phyloP scores from a whole-genome alignment of 352 stramenopile genomes.

The Phytopythium oedochilum region DNA sequence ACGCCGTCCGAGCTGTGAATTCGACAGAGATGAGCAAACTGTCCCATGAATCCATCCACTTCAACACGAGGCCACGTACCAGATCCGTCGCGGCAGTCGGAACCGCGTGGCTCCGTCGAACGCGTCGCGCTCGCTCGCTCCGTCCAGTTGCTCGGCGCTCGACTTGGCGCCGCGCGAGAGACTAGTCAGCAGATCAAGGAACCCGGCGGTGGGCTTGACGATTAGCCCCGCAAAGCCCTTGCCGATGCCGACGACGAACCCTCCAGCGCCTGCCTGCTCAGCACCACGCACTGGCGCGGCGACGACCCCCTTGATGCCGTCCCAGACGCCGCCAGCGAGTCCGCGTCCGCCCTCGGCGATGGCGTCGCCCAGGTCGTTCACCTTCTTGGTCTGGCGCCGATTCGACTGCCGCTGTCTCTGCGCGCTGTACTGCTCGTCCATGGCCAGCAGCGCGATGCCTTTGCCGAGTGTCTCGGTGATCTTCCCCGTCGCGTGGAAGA shows the following conservation, averaged over 20 bases:
- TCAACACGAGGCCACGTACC: conserved; percentile 28
- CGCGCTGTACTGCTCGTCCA: conserved; percentile 87
- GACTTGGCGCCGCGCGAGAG: conserved; percentile 78
- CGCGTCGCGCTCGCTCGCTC: conserved; percentile 32
- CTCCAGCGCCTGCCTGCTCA: conserved; percentile 66
- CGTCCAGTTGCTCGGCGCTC: conserved; percentile 75
- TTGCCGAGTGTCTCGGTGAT: conserved; percentile 88
- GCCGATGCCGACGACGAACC: conserved; percentile 81
- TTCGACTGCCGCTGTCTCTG: conserved; percentile 74
- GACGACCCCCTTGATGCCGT: conserved; percentile 80
- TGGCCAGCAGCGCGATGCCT: conserved; percentile 76
- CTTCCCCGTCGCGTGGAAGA: conserved; percentile 89
- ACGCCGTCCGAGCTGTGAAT: conserved; percentile 69
- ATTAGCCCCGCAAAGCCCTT: conserved; percentile 81
- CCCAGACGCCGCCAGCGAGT: conserved; percentile 73
- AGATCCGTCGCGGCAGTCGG: conserved; percentile 66
- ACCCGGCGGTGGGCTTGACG: conserved; percentile 77
- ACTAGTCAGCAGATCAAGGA: conserved; percentile 80
- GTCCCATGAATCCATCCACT: neutral
- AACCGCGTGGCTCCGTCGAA: conserved; percentile 56
- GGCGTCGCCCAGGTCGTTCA: conserved; percentile 72
- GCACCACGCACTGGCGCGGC: conserved; percentile 71
- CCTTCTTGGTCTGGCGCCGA: conserved; percentile 62
- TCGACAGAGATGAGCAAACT: no score
- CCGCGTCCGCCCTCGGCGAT: conserved; percentile 82